Base-by-base conservation (phyloP, 139 green algal species). In the Spirogloea muscicola region DNA sequence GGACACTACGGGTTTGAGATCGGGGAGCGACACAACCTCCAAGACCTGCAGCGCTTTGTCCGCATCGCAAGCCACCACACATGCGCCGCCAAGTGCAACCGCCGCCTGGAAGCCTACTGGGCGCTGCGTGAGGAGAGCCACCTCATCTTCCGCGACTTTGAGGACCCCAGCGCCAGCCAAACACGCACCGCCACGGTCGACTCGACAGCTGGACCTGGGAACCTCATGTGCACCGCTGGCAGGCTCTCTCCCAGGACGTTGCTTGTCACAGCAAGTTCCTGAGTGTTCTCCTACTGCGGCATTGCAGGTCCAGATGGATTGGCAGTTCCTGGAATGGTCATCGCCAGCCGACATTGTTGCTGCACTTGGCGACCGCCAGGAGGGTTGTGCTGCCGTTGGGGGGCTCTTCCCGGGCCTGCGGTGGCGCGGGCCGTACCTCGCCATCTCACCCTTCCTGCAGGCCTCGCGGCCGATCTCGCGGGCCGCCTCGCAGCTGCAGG, bases 331-430 rank as follows among this genome's bases (percentile, higher is more conserved):
- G 59, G 42, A n/a, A 4, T 68, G 59, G 59, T 29, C 59, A 5
- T 55, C 37, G 13, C 9, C 59, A 6, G 27, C 59, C 27, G 18
- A 33, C 27, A 36, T 68, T 4, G 37, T 31, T n/a, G 6, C 5
- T 7, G 59, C 43, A 21, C 27, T 68, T 3, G 59, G 9, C 13
- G 9, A 29, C 5, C 43, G 43, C 10, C n/a, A n/a, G n/a, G n/a
- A n/a, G n/a, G n/a, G n/a, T n/a, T 68, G 59, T 7, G 10, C 27
- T 6, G 59, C 25, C 27, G 37, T 68, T 4, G 59, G 59, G 4
- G 59, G 59, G 4, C 43, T 68, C 3, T 68, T 68, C 27, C 59
- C 59, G 59, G 59, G 59, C 10, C 64, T 65, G 41, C 64, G 42
- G 3, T 73, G 40, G 64, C 3, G 27, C 5, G 40, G 64, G 3